Conservation (phyloP, 2,329 filamentous ascomycete genomes). For the Fusarium pseudonygamai region DNA sequence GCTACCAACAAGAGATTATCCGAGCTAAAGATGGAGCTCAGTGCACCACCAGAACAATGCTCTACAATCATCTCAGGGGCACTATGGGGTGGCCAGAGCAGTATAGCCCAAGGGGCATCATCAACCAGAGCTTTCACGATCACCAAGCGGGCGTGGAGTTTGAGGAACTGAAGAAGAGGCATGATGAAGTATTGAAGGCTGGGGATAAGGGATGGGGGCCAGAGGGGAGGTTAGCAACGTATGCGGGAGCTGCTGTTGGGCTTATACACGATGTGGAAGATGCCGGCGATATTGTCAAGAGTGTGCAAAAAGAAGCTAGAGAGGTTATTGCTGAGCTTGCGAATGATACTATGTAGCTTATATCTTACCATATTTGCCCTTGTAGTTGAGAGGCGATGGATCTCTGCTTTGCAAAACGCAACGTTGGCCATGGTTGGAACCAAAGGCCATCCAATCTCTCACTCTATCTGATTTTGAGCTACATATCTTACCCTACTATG, state of each 20-base stretch:
- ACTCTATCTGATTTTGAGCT: background rate
- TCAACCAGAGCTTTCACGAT: constrained; percentile 52
- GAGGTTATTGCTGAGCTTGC: constrained; percentile 3
- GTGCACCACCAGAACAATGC: constrained; percentile 52
- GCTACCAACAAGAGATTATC: constrained; percentile 55
- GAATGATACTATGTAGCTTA: background rate
- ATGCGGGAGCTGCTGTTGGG: constrained; percentile 58
- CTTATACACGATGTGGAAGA: constrained; percentile 52
- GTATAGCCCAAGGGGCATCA: constrained; percentile 52
- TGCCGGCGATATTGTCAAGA: constrained; percentile 52
- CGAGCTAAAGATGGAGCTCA: constrained; percentile 52
- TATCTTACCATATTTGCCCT: background rate
- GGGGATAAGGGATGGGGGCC: constrained; percentile 59
- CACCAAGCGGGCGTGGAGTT: constrained; percentile 51
- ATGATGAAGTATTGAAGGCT: constrained; percentile 47
- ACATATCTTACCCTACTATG: rapidly evolving
- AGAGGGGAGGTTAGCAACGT: constrained; percentile 59
- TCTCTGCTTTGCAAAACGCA: background rate
- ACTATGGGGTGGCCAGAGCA: constrained; percentile 52
- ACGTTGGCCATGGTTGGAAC: background rate
- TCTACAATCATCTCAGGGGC: constrained; percentile 57
- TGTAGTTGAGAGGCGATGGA: too few species aligned
- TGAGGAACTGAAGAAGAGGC: constrained; percentile 54
- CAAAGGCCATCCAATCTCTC: background rate
- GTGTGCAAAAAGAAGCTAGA: constrained; percentile 43